phyloP scores from a whole-genome alignment of 2,329 filamentous ascomycete species.

The Aureobasidium sp. region DNA sequence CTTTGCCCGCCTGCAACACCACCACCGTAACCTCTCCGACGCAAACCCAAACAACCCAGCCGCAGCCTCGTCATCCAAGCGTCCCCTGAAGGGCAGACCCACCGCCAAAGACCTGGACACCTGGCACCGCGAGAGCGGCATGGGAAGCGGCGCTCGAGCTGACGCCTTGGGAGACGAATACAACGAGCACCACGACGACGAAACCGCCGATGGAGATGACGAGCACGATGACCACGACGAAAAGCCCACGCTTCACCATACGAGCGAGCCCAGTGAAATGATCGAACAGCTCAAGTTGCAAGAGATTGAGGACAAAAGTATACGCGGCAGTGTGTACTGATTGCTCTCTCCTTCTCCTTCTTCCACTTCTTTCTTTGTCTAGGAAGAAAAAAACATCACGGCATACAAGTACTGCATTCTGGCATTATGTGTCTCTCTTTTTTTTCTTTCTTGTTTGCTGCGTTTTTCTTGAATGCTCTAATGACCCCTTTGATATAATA shows the following conservation, averaged over 20 bases:
- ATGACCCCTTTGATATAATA: too few species aligned
- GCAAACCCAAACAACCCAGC: conserved; percentile 15
- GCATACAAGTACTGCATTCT: background rate
- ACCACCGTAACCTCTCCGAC: conserved; percentile 8
- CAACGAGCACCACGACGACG: conserved; percentile 21
- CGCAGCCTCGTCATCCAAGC: conserved; percentile 36
- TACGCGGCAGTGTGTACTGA: conserved; percentile 28
- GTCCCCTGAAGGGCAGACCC: conserved; percentile 29
- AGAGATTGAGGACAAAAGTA: conserved; percentile 26
- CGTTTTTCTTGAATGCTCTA: too few species aligned
- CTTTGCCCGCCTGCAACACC: conserved; percentile 17
- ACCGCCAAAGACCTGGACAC: conserved; percentile 31
- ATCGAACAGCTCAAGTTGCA: conserved; percentile 20
- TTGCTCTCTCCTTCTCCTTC: background rate
- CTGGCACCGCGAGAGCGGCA: conserved; percentile 43
- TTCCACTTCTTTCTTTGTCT: background rate
- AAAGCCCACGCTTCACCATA: background rate
- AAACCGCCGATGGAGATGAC: conserved; percentile 20
- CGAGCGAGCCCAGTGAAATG: conserved; percentile 12
- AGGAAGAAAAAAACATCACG: too few species aligned
- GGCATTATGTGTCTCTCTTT: too few species aligned
- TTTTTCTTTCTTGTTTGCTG: too few species aligned
- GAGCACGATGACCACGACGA: conserved; percentile 15
- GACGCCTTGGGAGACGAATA: conserved; percentile 41
- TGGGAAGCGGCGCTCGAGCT: conserved; percentile 38